Percentiles rank a stretch among this genome's conserved stretches.
These are phyloP conservation scores for Piper longum DNA, from an alignment of 164 flowering plant species.

Conservation along the genomic window DNA sequence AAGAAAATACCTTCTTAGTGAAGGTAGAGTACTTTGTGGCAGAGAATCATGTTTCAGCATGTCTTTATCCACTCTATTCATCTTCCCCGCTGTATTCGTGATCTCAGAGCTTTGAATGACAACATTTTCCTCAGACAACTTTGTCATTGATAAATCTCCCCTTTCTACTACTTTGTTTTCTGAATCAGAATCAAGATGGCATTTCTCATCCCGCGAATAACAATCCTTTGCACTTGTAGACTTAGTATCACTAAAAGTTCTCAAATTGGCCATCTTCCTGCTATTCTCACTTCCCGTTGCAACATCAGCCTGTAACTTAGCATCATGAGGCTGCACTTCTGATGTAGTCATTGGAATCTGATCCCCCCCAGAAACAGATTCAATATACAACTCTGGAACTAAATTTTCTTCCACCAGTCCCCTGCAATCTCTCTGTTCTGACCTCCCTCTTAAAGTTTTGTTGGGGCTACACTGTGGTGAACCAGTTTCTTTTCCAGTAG, in stretches of 20 bases:
- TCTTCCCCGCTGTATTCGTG: not conserved
- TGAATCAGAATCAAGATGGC: conserved; percentile 2
- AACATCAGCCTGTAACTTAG: conserved; percentile 7
- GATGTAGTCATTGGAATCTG: conserved; percentile 12
- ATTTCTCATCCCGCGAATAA: conserved; percentile 2
- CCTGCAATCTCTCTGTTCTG: conserved; percentile 8
- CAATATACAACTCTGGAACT: conserved; percentile 10
- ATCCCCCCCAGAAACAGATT: conserved; percentile 10
- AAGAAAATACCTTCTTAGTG: conserved; percentile 17
- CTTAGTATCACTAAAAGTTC: conserved; percentile 10
- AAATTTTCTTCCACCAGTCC: conserved; percentile 12
- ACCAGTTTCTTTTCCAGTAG: conserved; percentile 12
- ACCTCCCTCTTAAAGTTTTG: conserved; percentile 1
- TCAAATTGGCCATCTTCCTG: conserved; percentile 2
- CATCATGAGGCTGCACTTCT: conserved; percentile 10
- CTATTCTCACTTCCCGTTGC: conserved; percentile 11
- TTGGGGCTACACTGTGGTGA: conserved; percentile 8
- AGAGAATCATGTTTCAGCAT: conserved; percentile 3
- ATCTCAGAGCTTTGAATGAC: not conserved
- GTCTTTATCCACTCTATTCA: not conserved
- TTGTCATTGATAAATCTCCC: conserved; percentile 8
- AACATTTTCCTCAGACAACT: not conserved
- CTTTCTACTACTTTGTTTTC: conserved; percentile 6
- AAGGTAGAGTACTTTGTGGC: conserved; percentile 9
- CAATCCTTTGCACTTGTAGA: not conserved